A percentile compares a stretch with the other conserved stretches of the same genome.
These are phyloP conservation scores for Tylopilus subfusipes DNA, from an alignment of 768 basidiomycete genomes.

Conservation along the genomic window DNA sequence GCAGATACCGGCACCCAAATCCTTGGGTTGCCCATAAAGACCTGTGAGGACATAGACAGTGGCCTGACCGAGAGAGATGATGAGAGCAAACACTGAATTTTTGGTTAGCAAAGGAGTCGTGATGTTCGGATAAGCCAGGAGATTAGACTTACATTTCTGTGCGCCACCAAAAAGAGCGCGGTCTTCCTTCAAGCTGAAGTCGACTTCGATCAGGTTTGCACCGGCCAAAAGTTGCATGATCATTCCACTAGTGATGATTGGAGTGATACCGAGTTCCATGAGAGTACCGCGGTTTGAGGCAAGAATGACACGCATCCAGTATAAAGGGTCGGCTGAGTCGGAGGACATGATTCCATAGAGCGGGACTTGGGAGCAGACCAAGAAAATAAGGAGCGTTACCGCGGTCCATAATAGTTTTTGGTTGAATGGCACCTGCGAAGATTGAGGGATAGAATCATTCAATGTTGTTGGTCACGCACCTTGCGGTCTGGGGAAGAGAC, in stretches of 20 bases:
- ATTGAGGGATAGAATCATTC: conserved; percentile 2
- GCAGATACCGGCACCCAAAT: conserved; percentile 95
- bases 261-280: conserved; percentile 98
- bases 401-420: conserved; percentile 99
- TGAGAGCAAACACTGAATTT: conserved; percentile 83
- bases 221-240: conserved; percentile 99
- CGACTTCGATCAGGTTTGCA: conserved; percentile 95
- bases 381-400: conserved; percentile 97
- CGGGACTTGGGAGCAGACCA: conserved; percentile 98
- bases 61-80: conserved; percentile 94
- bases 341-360: conserved; percentile 99
- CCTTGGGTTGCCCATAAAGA: conserved; percentile 90
- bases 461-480: conserved; percentile 41
- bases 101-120: background rate
- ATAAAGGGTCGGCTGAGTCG: conserved; percentile 97
- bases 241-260: conserved; percentile 98
- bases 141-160: conserved; percentile 77
- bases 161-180: conserved; percentile 92
- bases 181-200: conserved; percentile 97
- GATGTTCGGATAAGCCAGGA: background rate
- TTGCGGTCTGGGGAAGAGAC: conserved; percentile 98
- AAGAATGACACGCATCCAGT: conserved; percentile 99
- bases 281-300: conserved; percentile 98
- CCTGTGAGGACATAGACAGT: conserved; percentile 97
- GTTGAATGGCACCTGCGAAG: conserved; percentile 86